Evolutionary conservation across 2,329 filamentous ascomycete species (phyloP).

Genomic region (Zopfia rhizophila): DNA sequence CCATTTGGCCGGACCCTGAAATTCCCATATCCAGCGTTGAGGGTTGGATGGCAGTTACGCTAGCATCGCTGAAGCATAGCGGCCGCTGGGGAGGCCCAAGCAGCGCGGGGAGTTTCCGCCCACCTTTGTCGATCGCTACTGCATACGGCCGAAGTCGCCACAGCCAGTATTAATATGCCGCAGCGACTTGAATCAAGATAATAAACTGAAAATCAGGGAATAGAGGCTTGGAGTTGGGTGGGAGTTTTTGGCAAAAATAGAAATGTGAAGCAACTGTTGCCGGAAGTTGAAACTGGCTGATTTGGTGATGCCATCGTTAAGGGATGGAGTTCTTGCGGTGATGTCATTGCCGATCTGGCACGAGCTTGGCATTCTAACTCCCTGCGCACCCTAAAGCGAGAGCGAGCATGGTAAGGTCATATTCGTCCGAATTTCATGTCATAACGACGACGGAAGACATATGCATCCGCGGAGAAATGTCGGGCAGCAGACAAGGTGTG

Average conservation of each 20-base stretch:
- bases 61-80: conserved; percentile 7
- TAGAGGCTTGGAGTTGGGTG: conserved; percentile 24
- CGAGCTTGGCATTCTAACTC: conserved; percentile 17
- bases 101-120: conserved; percentile 5
- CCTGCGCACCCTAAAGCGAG: no score
- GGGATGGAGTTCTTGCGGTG: conserved; percentile 14
- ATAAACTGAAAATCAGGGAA: conserved; percentile 21
- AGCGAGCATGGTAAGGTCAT: no score
- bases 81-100: conserved; percentile 6
- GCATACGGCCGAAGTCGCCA: background rate
- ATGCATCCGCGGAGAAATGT: conserved; percentile 3
- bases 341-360: conserved; percentile 38
- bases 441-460: no score
- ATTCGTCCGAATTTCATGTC: no score
- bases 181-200: conserved; percentile 1
- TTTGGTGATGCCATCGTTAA: conserved; percentile 6
- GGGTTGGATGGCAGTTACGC: conserved; percentile 13
- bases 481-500: conserved; percentile 13
- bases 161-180: conserved; percentile 8
- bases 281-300: conserved; percentile 19
- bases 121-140: conserved; percentile 8
- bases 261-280: conserved; percentile 31
- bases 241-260: conserved; percentile 25
- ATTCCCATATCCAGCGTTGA: background rate
- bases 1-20: conserved; percentile 9